Evolutionary conservation across 768 basidiomycete species (phyloP).

Genomic region (Boletus reticuloceps): DNA sequence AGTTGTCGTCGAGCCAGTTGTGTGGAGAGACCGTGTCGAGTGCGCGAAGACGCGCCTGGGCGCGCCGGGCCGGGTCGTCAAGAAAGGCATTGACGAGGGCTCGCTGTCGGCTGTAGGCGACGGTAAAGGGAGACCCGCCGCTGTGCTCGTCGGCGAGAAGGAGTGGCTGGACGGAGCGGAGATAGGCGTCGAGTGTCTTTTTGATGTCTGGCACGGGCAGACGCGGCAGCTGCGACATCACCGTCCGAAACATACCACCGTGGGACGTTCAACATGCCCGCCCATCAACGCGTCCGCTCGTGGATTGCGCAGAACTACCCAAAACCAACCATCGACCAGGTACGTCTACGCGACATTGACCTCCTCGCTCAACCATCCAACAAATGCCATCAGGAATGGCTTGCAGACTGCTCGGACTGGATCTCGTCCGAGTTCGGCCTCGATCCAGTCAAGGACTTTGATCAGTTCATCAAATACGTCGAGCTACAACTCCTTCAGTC

Average conservation of each 20-base stretch:
- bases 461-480: constrained; percentile 52
- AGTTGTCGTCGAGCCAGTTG: constrained; percentile 94
- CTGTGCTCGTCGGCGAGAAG: constrained; percentile 69
- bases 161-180: constrained; percentile 75
- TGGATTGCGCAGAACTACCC: constrained; percentile 59
- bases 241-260: constrained; percentile 15
- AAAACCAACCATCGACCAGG: constrained; percentile 62
- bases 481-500: constrained; percentile 71
- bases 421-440: constrained; percentile 47
- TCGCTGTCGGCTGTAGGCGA: constrained; percentile 19
- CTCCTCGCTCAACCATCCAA: neutral
- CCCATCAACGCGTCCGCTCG: constrained; percentile 35
- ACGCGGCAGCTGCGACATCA: constrained; percentile 48
- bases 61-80: constrained; percentile 8
- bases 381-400: constrained; percentile 58
- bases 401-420: constrained; percentile 70
- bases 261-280: constrained; percentile 19
- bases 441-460: constrained; percentile 46
- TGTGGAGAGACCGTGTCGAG: constrained; percentile 79
- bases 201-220: constrained; percentile 81
- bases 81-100: constrained; percentile 19
- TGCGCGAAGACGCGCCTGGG: constrained; percentile 43
- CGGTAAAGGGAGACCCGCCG: constrained; percentile 47
- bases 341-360: constrained; percentile 24
- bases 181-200: constrained; percentile 72